phyloP scores from a whole-genome alignment of 345 rosid genomes.

The Eucalyptus regnans region DNA sequence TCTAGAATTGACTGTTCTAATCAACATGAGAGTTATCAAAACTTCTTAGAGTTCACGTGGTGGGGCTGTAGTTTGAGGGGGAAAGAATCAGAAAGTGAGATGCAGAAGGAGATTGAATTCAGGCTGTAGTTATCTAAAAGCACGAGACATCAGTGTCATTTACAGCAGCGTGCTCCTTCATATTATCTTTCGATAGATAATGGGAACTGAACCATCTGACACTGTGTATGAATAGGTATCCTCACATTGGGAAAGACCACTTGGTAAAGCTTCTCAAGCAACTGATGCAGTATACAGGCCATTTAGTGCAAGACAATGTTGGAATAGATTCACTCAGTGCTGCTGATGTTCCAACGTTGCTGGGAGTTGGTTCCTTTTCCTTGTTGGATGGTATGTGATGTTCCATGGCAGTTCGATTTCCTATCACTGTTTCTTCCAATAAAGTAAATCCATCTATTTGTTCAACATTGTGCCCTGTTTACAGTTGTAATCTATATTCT shows the following conservation, averaged over 20 bases:
- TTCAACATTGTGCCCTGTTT: background rate
- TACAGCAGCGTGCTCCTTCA: background rate
- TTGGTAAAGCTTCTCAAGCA: constrained; percentile 91
- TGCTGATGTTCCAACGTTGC: constrained; percentile 80
- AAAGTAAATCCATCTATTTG: background rate
- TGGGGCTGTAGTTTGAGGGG: background rate
- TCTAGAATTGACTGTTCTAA: background rate
- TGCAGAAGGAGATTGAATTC: background rate
- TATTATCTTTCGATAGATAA: background rate
- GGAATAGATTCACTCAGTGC: constrained; percentile 54
- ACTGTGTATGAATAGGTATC: constrained; percentile 46
- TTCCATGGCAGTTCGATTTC: background rate
- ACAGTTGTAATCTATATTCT: background rate
- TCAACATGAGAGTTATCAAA: background rate
- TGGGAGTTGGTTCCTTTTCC: constrained; percentile 86
- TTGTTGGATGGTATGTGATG: constrained; percentile 61
- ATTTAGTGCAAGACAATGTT: constrained; percentile 27
- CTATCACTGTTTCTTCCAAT: background rate
- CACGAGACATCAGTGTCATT: background rate
- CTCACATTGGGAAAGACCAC: constrained; percentile 79
- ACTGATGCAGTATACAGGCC: constrained; percentile 32
- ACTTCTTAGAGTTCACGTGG: background rate
- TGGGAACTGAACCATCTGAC: background rate
- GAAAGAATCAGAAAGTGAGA: background rate
- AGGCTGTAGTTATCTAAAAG: background rate